These are phyloP conservation scores for Mycena crocata DNA, from an alignment of 768 basidiomycete species.

Conservation along the genomic window DNA sequence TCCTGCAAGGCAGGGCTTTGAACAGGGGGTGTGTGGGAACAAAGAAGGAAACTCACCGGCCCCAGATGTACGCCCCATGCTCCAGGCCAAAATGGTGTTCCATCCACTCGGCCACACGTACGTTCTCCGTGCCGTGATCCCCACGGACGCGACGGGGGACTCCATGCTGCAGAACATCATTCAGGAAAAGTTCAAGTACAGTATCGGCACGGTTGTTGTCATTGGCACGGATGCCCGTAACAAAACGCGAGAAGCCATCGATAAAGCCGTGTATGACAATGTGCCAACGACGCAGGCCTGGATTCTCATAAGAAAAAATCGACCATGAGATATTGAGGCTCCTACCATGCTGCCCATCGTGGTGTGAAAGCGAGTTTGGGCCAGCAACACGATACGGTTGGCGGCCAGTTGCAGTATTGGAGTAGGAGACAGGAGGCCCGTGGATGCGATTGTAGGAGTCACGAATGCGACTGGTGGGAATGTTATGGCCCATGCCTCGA, in stretches of 20 bases:
- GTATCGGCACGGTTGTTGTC: slow-evolving; percentile 53
- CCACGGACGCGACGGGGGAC: slow-evolving; percentile 46
- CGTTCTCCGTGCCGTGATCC: slow-evolving; percentile 55
- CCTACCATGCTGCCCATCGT: slow-evolving; percentile 38
- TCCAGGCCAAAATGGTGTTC: slow-evolving; percentile 29
- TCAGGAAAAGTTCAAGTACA: slow-evolving; percentile 37
- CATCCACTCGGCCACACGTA: slow-evolving; percentile 48
- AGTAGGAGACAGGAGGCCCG: not conserved
- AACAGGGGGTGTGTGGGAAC: slow-evolving; percentile 24
- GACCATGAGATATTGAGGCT: not conserved
- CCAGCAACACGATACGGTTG: slow-evolving; percentile 33
- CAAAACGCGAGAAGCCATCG: slow-evolving; percentile 44
- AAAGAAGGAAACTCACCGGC: slow-evolving; percentile 33
- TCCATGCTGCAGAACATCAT: slow-evolving; percentile 45
- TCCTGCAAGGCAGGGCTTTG: too few species aligned
- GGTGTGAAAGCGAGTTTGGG: slow-evolving; percentile 36
- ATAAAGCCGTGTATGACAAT: slow-evolving; percentile 50
- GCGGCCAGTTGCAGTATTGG: not conserved
- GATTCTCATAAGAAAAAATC: not conserved
- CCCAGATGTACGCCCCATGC: slow-evolving; percentile 53
- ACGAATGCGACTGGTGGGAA: slow-evolving; percentile 20
- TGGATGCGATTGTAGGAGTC: not conserved
- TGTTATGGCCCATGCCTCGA: slow-evolving; percentile 22
- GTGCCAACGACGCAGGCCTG: slow-evolving; percentile 47
- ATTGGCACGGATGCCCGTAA: slow-evolving; percentile 47